Evolutionary conservation across 2,329 filamentous ascomycete species (phyloP).

Genomic region (Pseudocercospora crystallina): DNA sequence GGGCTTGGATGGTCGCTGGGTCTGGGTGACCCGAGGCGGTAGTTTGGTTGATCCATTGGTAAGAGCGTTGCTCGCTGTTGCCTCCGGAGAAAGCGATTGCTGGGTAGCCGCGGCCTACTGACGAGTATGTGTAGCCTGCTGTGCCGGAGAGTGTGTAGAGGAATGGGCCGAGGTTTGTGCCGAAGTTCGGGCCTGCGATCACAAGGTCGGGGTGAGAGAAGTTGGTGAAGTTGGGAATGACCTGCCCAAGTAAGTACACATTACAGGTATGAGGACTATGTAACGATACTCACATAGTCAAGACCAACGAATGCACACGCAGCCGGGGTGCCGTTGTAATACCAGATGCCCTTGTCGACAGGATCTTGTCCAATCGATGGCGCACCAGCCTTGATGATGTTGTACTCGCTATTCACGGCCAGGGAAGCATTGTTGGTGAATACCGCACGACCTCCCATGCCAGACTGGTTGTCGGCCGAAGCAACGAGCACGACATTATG

Average conservation of each 20-base stretch:
- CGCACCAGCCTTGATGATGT: slow-evolving; percentile 48
- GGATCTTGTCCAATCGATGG: slow-evolving; percentile 55
- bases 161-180: slow-evolving; percentile 55
- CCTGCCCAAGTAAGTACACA: slow-evolving; percentile 43
- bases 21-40: slow-evolving; percentile 36
- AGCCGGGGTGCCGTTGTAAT: slow-evolving; percentile 60
- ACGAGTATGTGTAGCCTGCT: slow-evolving; percentile 51
- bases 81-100: slow-evolving; percentile 51
- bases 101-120: slow-evolving; percentile 50
- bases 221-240: slow-evolving; percentile 52
- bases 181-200: slow-evolving; percentile 58
- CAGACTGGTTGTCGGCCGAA: slow-evolving; percentile 44
- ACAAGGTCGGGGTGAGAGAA: slow-evolving; percentile 55
- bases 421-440: slow-evolving; percentile 48
- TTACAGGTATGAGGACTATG: not conserved
- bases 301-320: slow-evolving; percentile 58
- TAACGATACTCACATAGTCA: not conserved
- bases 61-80: slow-evolving; percentile 44
- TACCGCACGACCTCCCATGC: slow-evolving; percentile 45
- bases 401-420: slow-evolving; percentile 44
- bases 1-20: slow-evolving; percentile 45
- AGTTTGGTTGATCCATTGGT: slow-evolving; percentile 45
- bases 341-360: slow-evolving; percentile 56
- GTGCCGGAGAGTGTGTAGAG: slow-evolving; percentile 55
- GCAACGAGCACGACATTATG: slow-evolving; percentile 47